Conservation (phyloP, 2,329 filamentous ascomycete genomes). For the Ascochyta fabae region DNA sequence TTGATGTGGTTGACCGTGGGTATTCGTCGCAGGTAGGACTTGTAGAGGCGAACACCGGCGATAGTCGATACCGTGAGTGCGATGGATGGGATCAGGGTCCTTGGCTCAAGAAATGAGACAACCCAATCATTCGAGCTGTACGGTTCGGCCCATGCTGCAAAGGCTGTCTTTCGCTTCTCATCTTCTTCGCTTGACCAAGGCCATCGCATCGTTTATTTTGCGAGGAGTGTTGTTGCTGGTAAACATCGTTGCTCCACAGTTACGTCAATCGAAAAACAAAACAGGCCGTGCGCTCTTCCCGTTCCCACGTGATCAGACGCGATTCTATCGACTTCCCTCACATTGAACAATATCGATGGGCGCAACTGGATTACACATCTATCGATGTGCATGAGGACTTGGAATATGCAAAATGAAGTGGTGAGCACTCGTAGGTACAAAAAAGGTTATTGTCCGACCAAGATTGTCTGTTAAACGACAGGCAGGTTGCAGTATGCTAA, state of each 20-base stretch:
- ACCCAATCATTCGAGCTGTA: slow-evolving; percentile 55
- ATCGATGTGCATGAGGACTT: no score
- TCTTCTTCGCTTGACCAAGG: slow-evolving; percentile 47
- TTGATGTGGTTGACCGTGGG: slow-evolving; percentile 78
- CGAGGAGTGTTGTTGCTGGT: slow-evolving; percentile 22
- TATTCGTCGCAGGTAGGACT: slow-evolving; percentile 78
- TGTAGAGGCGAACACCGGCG: slow-evolving; percentile 66
- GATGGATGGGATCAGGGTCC: slow-evolving; percentile 61
- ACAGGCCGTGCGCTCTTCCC: slow-evolving; percentile 7
- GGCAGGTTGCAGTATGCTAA: background rate
- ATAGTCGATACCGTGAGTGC: slow-evolving; percentile 64
- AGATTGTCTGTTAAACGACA: no score
- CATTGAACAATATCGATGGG: background rate
- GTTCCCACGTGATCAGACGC: background rate
- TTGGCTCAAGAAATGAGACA: slow-evolving; percentile 62
- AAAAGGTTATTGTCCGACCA: no score
- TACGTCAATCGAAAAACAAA: slow-evolving; percentile 11
- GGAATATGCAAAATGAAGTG: background rate
- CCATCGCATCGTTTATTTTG: slow-evolving; percentile 51
- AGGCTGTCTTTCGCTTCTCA: slow-evolving; percentile 40
- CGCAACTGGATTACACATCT: background rate
- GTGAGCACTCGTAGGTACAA: background rate
- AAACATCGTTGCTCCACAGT: slow-evolving; percentile 16
- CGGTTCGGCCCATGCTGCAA: slow-evolving; percentile 51
- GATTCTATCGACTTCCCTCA: background rate